Evolutionary conservation across 148 eudicot genomes (phyloP), one percentile per base, ranked within the genome.

Genomic region (Amaranthus cruentus): DNA sequence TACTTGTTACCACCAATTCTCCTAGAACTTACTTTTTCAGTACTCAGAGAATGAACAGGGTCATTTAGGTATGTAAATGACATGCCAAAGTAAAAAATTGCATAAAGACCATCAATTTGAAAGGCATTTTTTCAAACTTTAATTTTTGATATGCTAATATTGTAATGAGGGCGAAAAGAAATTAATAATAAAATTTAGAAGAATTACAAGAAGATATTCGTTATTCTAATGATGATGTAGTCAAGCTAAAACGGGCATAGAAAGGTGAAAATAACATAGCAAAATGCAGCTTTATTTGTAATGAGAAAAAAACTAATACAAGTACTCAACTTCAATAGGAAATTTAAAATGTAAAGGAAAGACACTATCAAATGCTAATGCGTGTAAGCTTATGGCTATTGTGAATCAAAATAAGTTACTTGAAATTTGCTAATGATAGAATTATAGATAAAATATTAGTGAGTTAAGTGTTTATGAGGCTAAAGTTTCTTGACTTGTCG

Each of bases 11-110:
- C 61, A 70, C 9, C 46, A 67, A 3, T 67, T 0, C 6, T 56
- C n/a, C 9, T 51, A 64, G 50, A 21, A 74, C 97, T 87, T 80
- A 91, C 98, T 54, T 75, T 79, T 68, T 85, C 83, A 14, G 87
- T 52, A 62, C 89, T 82, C 47, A 77, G 60, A 8, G 89, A 63
- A 75, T 89, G 91, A 63, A 85, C 90, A 58, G 98, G 98, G 75
- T 89, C 88, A 55, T 70, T 83, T 75, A 94, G 74, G 79, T 84
- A 83, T 9, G 97, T 88, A 81, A 91, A 94, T 43, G 98, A 94
- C 69, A 93, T 88, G 56, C 97, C 96, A 28, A 96, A 77, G 83
- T 94, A 97, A 21, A 91, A 94, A 60, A 94, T 81, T 68, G 97
- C 96, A 66, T 69, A 55, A 75, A 89, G 73, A 55, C 61, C 69